phyloP scores from a whole-genome alignment of 1,284 basidiomycete species.

The Ustilago sp. region DNA sequence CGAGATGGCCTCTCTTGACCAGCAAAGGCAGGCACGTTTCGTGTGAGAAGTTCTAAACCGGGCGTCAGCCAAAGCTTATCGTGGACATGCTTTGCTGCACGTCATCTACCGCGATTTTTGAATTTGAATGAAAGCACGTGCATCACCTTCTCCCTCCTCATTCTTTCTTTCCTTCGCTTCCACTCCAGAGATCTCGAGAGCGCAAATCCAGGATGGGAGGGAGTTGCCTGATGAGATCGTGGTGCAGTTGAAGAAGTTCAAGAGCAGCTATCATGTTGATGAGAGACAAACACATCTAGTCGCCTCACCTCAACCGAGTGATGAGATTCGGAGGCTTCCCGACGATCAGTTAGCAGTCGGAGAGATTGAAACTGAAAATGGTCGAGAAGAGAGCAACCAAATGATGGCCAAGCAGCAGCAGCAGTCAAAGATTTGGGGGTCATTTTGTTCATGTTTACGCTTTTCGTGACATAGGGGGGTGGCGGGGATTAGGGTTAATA shows the following conservation, averaged over 20 bases:
- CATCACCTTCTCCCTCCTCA: neutral
- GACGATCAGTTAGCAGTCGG: neutral
- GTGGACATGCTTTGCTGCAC: no score
- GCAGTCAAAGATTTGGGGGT: neutral
- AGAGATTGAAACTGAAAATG: neutral
- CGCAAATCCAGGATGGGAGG: no score
- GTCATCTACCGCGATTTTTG: neutral
- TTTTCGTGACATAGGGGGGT: neutral
- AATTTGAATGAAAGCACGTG: neutral
- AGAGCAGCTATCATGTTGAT: no score
- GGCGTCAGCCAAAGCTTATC: neutral
- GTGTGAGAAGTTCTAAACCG: neutral
- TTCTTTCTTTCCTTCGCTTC: no score
- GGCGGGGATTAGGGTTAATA: no score
- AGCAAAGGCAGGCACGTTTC: neutral
- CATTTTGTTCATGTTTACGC: neutral
- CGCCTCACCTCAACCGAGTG: no score
- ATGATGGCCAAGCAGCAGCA: neutral
- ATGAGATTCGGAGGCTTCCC: no score
- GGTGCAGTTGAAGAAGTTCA: no score
- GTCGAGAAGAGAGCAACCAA: neutral
- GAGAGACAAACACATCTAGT: no score
- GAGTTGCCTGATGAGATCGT: no score
- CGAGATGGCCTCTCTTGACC: constrained; percentile 3
- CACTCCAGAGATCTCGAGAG: no score